A percentile compares a stretch with the other conserved stretches of the same genome.
These are phyloP conservation scores for Claviceps maximensis DNA, from an alignment of 2,329 filamentous ascomycete genomes.

Conservation along the genomic window DNA sequence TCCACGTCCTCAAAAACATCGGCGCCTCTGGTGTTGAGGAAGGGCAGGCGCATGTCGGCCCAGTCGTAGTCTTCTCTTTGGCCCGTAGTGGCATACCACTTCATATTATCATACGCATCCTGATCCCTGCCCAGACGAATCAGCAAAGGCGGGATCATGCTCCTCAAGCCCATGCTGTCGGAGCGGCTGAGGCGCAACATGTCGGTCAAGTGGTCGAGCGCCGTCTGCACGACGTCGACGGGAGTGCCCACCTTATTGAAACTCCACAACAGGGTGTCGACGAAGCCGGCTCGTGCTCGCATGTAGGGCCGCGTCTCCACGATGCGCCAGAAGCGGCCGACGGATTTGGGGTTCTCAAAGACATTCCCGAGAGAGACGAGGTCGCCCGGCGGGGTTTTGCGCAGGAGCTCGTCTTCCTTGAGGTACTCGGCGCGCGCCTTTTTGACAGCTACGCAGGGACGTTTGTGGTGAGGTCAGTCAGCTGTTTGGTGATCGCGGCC, in stretches of 20 bases:
- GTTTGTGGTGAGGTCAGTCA: conserved; percentile 1
- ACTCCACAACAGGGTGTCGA: conserved; percentile 17
- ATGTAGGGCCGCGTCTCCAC: conserved; percentile 30
- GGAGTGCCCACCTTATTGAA: conserved; percentile 17
- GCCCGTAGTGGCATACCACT: conserved; percentile 17
- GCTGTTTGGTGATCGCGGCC: neutral
- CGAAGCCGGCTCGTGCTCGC: conserved; percentile 19
- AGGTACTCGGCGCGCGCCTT: neutral
- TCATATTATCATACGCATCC: conserved; percentile 33
- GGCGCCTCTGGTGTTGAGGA: conserved; percentile 22
- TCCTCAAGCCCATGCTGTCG: conserved; percentile 31
- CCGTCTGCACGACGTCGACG: conserved; percentile 15
- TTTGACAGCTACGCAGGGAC: neutral
- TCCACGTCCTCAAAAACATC: conserved; percentile 25
- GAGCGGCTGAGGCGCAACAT: conserved; percentile 30
- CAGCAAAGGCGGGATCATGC: conserved; percentile 26
- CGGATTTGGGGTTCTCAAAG: conserved; percentile 20
- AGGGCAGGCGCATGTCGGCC: conserved; percentile 9
- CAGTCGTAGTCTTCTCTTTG: conserved; percentile 9
- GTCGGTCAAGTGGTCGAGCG: conserved; percentile 26
- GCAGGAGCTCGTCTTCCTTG: conserved; percentile 24
- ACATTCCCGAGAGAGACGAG: conserved; percentile 15
- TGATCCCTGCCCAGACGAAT: conserved; percentile 35
- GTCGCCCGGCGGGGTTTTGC: conserved; percentile 14
- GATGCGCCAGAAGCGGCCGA: conserved; percentile 30